Conservation (phyloP, 2,329 filamentous ascomycete genomes). For the Fusarium subglutinans region DNA sequence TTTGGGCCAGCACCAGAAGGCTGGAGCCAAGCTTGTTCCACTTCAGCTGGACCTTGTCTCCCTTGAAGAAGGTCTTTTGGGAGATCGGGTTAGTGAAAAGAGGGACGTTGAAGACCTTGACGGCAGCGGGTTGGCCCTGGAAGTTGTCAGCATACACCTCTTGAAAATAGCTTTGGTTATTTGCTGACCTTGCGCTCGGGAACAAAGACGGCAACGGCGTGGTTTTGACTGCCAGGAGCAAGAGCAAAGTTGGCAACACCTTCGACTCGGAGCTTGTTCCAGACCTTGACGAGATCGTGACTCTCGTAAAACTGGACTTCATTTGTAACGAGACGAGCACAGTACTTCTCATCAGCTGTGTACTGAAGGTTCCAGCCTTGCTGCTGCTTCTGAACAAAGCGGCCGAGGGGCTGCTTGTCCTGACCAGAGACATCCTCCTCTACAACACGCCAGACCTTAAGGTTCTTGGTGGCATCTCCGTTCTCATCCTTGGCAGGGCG, state of each 20-base stretch:
- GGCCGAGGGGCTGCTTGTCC: slow-evolving; percentile 80
- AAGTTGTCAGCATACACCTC: slow-evolving; percentile 20
- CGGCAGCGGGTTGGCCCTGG: slow-evolving; percentile 89
- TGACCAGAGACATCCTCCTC: slow-evolving; percentile 70
- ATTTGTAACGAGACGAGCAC: slow-evolving; percentile 93
- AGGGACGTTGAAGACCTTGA: slow-evolving; percentile 94
- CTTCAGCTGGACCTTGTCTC: slow-evolving; percentile 97
- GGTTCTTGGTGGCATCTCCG: slow-evolving; percentile 92
- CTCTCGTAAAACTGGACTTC: slow-evolving; percentile 98
- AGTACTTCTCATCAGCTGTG: slow-evolving; percentile 91
- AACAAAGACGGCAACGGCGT: slow-evolving; percentile 93
- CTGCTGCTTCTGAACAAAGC: slow-evolving; percentile 95
- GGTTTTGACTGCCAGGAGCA: slow-evolving; percentile 82
- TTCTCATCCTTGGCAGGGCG: slow-evolving; percentile 90
- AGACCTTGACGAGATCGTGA: slow-evolving; percentile 83
- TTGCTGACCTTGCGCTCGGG: slow-evolving; percentile 86
- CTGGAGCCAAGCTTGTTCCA: slow-evolving; percentile 95
- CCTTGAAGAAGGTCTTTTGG: slow-evolving; percentile 99
- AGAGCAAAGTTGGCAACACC: slow-evolving; percentile 90
- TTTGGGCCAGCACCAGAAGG: slow-evolving; percentile 94
- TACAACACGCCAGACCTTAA: slow-evolving; percentile 93
- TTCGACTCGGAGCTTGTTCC: slow-evolving; percentile 95
- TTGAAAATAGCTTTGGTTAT: neutral
- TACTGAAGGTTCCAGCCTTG: slow-evolving; percentile 98
- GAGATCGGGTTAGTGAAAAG: slow-evolving; percentile 85